Percentiles rank a stretch among this genome's conserved stretches.
Conservation (phyloP, 1,139 yeast genomes). For the Kodamaea alishanica region DNA sequence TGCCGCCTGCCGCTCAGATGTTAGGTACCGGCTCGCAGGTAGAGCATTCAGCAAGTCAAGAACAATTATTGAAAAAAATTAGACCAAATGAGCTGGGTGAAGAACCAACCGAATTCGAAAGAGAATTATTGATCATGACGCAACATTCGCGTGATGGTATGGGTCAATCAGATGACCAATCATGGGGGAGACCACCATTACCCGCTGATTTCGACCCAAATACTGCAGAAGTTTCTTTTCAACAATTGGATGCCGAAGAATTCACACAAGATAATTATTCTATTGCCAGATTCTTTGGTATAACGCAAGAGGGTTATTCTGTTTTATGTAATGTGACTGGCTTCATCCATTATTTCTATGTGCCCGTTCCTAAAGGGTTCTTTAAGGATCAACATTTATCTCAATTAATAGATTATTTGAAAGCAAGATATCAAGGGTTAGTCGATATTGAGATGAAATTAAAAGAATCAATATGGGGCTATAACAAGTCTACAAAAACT, state of each 20-base stretch:
- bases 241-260: conserved; percentile 95
- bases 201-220: conserved; percentile 48
- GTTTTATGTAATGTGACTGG: conserved; percentile 88
- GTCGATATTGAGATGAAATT: conserved; percentile 58
- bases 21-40: conserved; percentile 17
- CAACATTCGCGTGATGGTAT: conserved; percentile 29
- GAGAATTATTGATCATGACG: conserved; percentile 61
- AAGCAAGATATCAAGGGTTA: conserved; percentile 52
- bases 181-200: conserved; percentile 59
- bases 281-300: conserved; percentile 85
- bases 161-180: conserved; percentile 44
- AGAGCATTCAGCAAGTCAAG: conserved; percentile 28
- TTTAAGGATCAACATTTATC: conserved; percentile 50
- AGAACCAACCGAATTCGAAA: conserved; percentile 62
- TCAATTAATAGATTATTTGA: conserved; percentile 47
- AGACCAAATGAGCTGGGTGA: conserved; percentile 31
- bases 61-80: conserved; percentile 34
- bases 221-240: conserved; percentile 62
- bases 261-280: conserved; percentile 49
- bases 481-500: conserved; percentile 68
- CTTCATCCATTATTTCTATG: conserved; percentile 85
- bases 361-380: conserved; percentile 85
- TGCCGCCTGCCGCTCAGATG: conserved; percentile 43
- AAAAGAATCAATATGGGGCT: conserved; percentile 95
- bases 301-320: conserved; percentile 82